These are phyloP conservation scores for Candida anutae DNA, from an alignment of 1,139 yeast genomes.

Conservation along the genomic window DNA sequence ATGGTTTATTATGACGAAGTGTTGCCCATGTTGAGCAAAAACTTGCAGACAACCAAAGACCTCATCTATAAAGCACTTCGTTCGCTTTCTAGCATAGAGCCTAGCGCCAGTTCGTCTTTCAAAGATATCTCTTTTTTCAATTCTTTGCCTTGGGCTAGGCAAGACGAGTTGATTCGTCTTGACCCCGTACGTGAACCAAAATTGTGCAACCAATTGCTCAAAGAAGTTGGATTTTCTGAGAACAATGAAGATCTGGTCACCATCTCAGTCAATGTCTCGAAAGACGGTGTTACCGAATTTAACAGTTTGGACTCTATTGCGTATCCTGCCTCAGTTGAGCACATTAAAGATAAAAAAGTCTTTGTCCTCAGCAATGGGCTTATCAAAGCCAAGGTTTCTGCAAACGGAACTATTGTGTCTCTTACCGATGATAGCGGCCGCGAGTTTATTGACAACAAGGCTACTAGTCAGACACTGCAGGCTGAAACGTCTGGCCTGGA, in stretches of 20 bases:
- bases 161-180: slow-evolving; percentile 40
- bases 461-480: slow-evolving; percentile 38
- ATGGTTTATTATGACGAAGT: slow-evolving; percentile 91
- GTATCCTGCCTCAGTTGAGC: slow-evolving; percentile 42
- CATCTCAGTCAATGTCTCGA: slow-evolving; percentile 9
- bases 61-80: slow-evolving; percentile 47
- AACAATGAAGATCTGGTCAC: slow-evolving; percentile 3
- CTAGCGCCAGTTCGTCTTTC: too few species aligned
- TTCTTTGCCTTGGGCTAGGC: slow-evolving; percentile 64
- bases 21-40: slow-evolving; percentile 62
- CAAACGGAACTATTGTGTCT: slow-evolving; percentile 60
- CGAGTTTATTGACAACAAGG: slow-evolving; percentile 57
- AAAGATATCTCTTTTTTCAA: slow-evolving; percentile 32
- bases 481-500: slow-evolving; percentile 9
- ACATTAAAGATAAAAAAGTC: slow-evolving; percentile 28
- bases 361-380: slow-evolving; percentile 53
- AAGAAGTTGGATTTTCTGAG: slow-evolving; percentile 3
- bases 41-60: slow-evolving; percentile 44
- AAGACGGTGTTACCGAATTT: slow-evolving; percentile 7
- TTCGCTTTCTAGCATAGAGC: slow-evolving; percentile 3
- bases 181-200: slow-evolving; percentile 6
- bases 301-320: slow-evolving; percentile 16
- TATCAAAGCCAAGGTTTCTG: slow-evolving; percentile 49
- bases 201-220: slow-evolving; percentile 5
- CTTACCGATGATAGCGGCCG: slow-evolving; percentile 57